Evolutionary conservation across 1,284 basidiomycete genomes (phyloP).

Genomic region (Cutaneotrichosporon mucoides): DNA sequence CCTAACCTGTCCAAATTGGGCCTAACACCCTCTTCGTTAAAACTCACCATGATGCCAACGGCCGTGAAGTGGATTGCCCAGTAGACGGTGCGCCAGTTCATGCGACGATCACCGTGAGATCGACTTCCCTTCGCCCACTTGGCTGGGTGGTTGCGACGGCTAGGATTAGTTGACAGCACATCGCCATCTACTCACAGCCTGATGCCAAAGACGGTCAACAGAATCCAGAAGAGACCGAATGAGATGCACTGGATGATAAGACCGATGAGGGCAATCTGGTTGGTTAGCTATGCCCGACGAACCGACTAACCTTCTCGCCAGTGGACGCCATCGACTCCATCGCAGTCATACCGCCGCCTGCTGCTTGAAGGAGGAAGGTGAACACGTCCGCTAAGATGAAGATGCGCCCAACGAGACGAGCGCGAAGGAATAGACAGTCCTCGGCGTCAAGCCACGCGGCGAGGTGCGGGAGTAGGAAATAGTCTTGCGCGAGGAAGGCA

Average conservation of each 20-base stretch:
- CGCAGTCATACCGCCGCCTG: conserved; percentile 45
- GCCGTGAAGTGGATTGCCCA: conserved; percentile 57
- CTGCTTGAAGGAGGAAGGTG: conserved; percentile 62
- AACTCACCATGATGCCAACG: conserved; percentile 60
- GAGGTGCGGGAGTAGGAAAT: conserved; percentile 63
- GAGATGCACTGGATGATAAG: conserved; percentile 61
- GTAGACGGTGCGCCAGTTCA: conserved; percentile 59
- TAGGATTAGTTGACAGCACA: background rate
- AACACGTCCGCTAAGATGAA: conserved; percentile 55
- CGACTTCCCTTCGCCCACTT: conserved; percentile 2
- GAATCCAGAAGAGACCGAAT: conserved; percentile 58
- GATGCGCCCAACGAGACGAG: conserved; percentile 24
- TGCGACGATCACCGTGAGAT: background rate
- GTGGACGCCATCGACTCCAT: conserved; percentile 22
- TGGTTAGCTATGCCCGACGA: background rate
- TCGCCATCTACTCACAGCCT: conserved; percentile 47
- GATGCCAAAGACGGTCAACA: conserved; percentile 58
- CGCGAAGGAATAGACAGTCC: conserved; percentile 37
- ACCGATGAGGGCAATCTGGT: conserved; percentile 58
- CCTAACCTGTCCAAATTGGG: background rate
- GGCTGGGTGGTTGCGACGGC: background rate
- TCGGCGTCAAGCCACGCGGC: conserved; percentile 55
- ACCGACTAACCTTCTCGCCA: conserved; percentile 39
- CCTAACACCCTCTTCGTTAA: background rate
- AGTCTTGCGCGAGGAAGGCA: conserved; percentile 66